Evolutionary conservation across 176 grass and related monocot genomes (phyloP).

Genomic region (Paspalum notatum): DNA sequence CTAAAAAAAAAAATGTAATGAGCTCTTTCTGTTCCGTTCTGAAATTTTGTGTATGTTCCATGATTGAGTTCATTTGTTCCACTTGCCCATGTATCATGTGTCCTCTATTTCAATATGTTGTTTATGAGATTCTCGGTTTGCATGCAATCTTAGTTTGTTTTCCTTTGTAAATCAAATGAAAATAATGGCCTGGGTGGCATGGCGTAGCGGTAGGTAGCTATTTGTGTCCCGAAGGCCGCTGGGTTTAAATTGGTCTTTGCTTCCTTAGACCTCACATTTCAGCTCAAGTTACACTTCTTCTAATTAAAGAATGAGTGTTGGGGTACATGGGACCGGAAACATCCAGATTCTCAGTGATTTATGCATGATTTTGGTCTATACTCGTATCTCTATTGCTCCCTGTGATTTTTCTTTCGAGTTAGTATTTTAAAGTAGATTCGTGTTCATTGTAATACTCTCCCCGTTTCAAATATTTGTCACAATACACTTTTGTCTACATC

Average conservation of each 20-base stretch:
- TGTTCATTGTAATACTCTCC: background rate
- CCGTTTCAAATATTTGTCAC: background rate
- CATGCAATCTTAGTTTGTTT: constrained; percentile 20
- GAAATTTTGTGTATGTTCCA: constrained; percentile 28
- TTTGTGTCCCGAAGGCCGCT: too few species aligned
- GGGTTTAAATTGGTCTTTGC: too few species aligned
- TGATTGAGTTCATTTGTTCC: constrained; percentile 40
- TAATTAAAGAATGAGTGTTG: background rate
- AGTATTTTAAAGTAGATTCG: background rate
- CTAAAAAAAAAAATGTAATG: constrained; percentile 39
- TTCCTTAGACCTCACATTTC: too few species aligned
- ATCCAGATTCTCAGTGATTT: background rate
- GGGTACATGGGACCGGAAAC: background rate
- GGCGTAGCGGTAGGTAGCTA: too few species aligned
- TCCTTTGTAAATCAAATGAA: background rate
- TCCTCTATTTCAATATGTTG: too few species aligned
- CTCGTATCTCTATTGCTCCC: background rate
- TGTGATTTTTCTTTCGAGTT: background rate
- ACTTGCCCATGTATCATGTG: background rate
- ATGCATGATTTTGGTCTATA: background rate
- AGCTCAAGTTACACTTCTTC: too few species aligned
- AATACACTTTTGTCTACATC: too few species aligned
- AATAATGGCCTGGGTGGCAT: too few species aligned
- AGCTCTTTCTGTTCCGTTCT: constrained; percentile 35
- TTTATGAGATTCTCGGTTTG: background rate